Evolutionary conservation across 2,329 filamentous ascomycete species (phyloP).

Genomic region (Sphaerulina vaccinii): DNA sequence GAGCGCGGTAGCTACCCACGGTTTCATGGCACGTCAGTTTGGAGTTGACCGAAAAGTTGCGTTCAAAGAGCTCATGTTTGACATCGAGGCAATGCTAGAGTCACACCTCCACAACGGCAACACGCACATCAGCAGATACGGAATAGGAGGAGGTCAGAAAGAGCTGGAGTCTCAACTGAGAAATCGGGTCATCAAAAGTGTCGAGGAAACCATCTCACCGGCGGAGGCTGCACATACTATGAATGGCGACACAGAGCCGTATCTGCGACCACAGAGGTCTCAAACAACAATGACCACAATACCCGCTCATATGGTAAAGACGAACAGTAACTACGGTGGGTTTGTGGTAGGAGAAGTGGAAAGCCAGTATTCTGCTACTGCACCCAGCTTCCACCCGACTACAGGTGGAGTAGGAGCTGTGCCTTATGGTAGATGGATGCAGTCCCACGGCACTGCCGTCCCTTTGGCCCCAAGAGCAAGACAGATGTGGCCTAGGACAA

Average conservation of each 20-base stretch:
- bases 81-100: conserved; percentile 15
- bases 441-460: not conserved
- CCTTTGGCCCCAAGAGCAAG: not conserved
- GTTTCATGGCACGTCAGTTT: conserved; percentile 5
- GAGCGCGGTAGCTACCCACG: conserved; percentile 4
- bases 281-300: not conserved
- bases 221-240: not conserved
- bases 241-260: not conserved
- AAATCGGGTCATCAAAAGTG: not conserved
- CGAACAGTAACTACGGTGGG: not conserved
- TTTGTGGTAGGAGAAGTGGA: conserved; percentile 6
- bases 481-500: not conserved
- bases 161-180: not conserved
- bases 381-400: not conserved
- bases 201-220: not conserved
- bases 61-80: conserved; percentile 14
- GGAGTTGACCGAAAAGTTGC: conserved; percentile 3
- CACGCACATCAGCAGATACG: conserved; percentile 8
- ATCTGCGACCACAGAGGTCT: not conserved
- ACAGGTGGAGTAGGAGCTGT: conserved; percentile 1
- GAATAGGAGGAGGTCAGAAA: not conserved
- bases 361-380: not conserved
- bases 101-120: not conserved
- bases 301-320: not conserved
- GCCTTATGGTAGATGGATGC: conserved; percentile 7